Conservation (phyloP, 805 yeast species). For the Metschnikowia vanudenii region DNA sequence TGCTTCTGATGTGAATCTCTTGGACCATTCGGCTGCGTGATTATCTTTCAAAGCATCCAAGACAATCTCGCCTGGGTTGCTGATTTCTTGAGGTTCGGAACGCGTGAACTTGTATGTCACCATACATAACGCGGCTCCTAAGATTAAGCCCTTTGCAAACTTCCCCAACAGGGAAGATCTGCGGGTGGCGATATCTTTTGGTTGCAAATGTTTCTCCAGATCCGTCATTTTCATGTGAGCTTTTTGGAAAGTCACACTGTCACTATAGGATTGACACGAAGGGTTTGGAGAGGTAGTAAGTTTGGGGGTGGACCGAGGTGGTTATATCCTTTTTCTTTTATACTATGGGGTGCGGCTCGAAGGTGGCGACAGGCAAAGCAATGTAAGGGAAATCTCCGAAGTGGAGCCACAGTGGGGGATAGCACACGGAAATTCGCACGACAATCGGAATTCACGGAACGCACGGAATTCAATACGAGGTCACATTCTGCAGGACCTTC, state of each 20-base stretch:
- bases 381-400: not conserved
- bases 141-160: constrained; percentile 3
- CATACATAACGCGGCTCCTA: constrained; percentile 8
- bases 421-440: no score
- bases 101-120: constrained; percentile 1
- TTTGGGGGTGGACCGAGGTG: no score
- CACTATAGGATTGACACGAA: no score
- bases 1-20: constrained; percentile 49
- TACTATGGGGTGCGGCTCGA: constrained; percentile 8
- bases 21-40: constrained; percentile 53
- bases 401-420: no score
- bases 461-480: no score
- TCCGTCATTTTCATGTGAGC: not conserved
- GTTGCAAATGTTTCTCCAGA: not conserved
- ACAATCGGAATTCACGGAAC: no score
- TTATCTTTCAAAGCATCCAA: constrained; percentile 34
- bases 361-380: not conserved
- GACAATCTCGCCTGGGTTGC: constrained; percentile 17
- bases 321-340: no score
- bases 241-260: no score
- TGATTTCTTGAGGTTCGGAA: not conserved
- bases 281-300: no score
- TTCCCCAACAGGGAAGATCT: not conserved
- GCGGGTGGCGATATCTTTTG: not conserved
- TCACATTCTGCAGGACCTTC: no score